Percentiles rank a stretch among this genome's conserved stretches.
phyloP scores from a whole-genome alignment of 2,329 filamentous ascomycete species.

The Aspergillus jensenii region DNA sequence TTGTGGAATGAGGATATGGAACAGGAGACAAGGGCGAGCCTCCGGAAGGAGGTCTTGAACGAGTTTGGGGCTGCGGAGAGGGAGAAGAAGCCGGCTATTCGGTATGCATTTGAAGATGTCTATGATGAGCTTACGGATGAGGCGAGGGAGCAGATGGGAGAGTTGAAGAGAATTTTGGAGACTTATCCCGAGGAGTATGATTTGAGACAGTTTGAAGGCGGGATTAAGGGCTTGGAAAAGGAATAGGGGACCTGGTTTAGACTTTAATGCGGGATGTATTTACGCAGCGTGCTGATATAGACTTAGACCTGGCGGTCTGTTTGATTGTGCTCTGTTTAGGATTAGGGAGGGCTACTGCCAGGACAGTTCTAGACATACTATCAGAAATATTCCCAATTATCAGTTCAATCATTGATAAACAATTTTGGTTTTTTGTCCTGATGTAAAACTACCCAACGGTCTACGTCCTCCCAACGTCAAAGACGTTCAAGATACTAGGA shows the following conservation, averaged over 20 bases:
- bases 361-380: too few relatives aligned
- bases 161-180: conserved; percentile 75
- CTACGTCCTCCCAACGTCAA: too few relatives aligned
- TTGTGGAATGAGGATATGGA: conserved; percentile 86
- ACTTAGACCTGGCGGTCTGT: neutral
- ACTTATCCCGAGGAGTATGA: conserved; percentile 94
- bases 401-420: too few relatives aligned
- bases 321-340: too few relatives aligned
- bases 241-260: neutral
- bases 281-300: neutral
- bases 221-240: conserved; percentile 59
- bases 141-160: conserved; percentile 69
- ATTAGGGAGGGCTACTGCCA: too few relatives aligned
- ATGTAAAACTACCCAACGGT: too few relatives aligned
- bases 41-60: conserved; percentile 73
- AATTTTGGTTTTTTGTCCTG: too few relatives aligned
- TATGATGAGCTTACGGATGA: conserved; percentile 87
- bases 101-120: conserved; percentile 73
- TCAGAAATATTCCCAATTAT: too few relatives aligned
- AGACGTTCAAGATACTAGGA: too few relatives aligned
- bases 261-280: neutral
- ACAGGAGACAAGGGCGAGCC: conserved; percentile 64
- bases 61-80: conserved; percentile 73
- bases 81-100: conserved; percentile 55
- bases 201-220: conserved; percentile 71